Evolutionary conservation across 805 yeast species (phyloP).

Genomic region (Komagataella pseudopastoris): DNA sequence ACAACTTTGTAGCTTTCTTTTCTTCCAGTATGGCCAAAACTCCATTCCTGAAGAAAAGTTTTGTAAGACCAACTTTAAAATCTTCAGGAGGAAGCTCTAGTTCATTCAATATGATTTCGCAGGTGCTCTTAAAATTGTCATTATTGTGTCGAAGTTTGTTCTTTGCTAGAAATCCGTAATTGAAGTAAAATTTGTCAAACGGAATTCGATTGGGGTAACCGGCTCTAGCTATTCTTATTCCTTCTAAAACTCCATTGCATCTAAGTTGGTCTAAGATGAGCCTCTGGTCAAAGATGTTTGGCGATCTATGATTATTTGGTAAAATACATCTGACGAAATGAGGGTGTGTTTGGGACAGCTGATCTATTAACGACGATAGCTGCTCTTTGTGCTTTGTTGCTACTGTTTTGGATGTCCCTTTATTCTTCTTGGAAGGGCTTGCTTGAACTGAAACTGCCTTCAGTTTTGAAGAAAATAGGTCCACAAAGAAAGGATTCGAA

Average conservation of each 20-base stretch:
- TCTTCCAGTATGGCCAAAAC: slow-evolving; percentile 69
- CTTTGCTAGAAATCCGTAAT: slow-evolving; percentile 60
- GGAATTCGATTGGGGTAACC: slow-evolving; percentile 92
- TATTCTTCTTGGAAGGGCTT: slow-evolving; percentile 8
- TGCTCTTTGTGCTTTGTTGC: slow-evolving; percentile 87
- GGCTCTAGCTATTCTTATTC: slow-evolving; percentile 91
- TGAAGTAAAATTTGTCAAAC: slow-evolving; percentile 62
- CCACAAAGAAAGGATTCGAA: slow-evolving; percentile 36
- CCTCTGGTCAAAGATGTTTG: slow-evolving; percentile 57
- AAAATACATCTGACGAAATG: slow-evolving; percentile 94
- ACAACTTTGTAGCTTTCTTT: slow-evolving; percentile 53
- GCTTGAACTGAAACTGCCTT: slow-evolving; percentile 1
- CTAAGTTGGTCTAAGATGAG: slow-evolving; percentile 81
- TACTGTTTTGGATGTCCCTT: slow-evolving; percentile 53
- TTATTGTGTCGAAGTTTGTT: slow-evolving; percentile 19
- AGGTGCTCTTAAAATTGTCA: slow-evolving; percentile 43
- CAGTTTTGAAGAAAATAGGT: slow-evolving; percentile 29
- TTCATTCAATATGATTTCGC: slow-evolving; percentile 54
- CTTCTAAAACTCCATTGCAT: slow-evolving; percentile 97
- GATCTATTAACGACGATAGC: slow-evolving; percentile 53
- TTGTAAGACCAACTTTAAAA: slow-evolving; percentile 58
- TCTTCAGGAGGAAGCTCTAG: slow-evolving; percentile 44
- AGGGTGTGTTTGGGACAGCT: slow-evolving; percentile 73
- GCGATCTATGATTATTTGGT: slow-evolving; percentile 68
- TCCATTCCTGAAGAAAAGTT: slow-evolving; percentile 66